These are phyloP conservation scores for Ascocoryne sarcoides DNA, from an alignment of 2,329 filamentous ascomycete genomes.

Conservation along the genomic window DNA sequence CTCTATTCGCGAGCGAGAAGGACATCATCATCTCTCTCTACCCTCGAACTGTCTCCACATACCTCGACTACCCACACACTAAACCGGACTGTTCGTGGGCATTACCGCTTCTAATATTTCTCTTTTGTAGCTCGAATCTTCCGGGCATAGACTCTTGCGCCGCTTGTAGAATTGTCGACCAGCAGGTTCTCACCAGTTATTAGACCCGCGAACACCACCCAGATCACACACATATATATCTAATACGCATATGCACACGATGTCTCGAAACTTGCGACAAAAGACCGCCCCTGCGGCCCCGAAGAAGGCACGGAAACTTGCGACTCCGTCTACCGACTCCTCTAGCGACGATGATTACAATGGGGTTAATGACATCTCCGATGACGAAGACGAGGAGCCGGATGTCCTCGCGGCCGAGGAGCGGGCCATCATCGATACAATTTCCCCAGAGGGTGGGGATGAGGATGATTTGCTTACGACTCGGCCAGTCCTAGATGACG, in stretches of 20 bases:
- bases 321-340: constrained; percentile 37
- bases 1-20: constrained; percentile 18
- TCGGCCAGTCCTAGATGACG: constrained; percentile 30
- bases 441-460: constrained; percentile 33
- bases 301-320: constrained; percentile 1
- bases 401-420: constrained; percentile 73
- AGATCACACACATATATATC: too few relatives aligned
- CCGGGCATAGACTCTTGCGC: too few relatives aligned
- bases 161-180: too few relatives aligned
- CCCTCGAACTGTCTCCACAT: too few relatives aligned
- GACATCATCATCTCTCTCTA: too few relatives aligned
- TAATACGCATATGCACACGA: background rate
- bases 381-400: constrained; percentile 72
- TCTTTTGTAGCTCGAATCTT: too few relatives aligned
- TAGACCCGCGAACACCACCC: too few relatives aligned
- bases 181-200: too few relatives aligned
- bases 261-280: constrained; percentile 30
- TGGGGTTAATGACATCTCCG: constrained; percentile 69
- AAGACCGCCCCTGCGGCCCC: constrained; percentile 32
- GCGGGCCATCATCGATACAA: constrained; percentile 53
- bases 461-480: constrained; percentile 24
- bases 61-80: too few relatives aligned
- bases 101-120: too few relatives aligned
- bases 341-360: constrained; percentile 64
- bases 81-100: too few relatives aligned